These are phyloP conservation scores for Melaleuca quinquenervia DNA, from an alignment of 345 rosid species.

Conservation along the genomic window DNA sequence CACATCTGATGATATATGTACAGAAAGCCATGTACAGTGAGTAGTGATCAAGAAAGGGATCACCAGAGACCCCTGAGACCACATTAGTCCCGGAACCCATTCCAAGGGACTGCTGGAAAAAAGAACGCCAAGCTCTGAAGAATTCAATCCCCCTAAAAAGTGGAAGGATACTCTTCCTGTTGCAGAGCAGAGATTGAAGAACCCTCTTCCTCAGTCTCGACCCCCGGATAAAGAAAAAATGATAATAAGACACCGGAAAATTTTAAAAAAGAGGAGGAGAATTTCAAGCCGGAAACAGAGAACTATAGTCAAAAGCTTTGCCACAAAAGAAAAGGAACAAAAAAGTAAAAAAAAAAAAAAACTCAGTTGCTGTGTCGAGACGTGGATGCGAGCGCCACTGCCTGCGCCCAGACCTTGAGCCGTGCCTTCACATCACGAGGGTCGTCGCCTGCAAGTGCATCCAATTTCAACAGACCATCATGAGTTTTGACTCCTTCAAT, in stretches of 20 bases:
- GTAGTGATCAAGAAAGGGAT: not conserved
- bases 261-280: not conserved
- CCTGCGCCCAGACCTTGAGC: conserved; percentile 94
- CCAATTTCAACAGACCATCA: not conserved
- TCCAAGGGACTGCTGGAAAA: not conserved
- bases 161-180: not conserved
- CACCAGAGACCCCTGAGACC: not conserved
- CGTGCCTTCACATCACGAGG: conserved; percentile 90
- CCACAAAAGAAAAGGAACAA: too few species aligned
- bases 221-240: not conserved
- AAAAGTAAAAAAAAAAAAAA: not conserved
- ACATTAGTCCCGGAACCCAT: not conserved
- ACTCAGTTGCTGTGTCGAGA: conserved; percentile 4
- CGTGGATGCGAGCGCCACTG: conserved; percentile 71
- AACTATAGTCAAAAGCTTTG: not conserved
- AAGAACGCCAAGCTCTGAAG: not conserved
- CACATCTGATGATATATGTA: not conserved
- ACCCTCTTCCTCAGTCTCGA: not conserved
- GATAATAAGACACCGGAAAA: not conserved
- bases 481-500: not conserved
- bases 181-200: not conserved
- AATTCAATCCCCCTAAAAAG: not conserved
- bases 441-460: conserved; percentile 54
- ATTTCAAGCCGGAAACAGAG: not conserved
- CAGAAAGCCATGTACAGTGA: not conserved